Percentiles rank a stretch among this genome's conserved stretches.
These are phyloP conservation scores for Thelephora terrestris DNA, from an alignment of 1,284 basidiomycete species.

Conservation along the genomic window DNA sequence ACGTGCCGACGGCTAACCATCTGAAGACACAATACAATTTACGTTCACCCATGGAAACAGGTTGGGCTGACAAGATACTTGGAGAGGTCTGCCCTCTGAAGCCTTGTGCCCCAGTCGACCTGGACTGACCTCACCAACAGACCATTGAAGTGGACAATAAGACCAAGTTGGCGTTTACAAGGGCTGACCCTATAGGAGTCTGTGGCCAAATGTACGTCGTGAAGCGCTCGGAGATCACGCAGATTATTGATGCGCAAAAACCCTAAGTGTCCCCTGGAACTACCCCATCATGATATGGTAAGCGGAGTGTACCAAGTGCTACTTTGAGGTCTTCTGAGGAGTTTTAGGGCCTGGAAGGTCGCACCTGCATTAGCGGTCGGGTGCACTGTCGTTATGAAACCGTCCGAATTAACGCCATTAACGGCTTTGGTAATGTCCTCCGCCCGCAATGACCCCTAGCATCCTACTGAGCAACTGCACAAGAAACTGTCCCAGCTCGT, in stretches of 20 bases:
- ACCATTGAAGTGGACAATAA: constrained; percentile 76
- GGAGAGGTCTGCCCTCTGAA: constrained; percentile 31
- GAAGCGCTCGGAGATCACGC: not conserved
- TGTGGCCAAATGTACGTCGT: constrained; percentile 74
- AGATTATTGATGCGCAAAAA: not conserved
- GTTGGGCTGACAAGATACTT: constrained; percentile 48
- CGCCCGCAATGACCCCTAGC: not conserved
- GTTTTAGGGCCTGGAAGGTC: constrained; percentile 77
- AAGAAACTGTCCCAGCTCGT: constrained; percentile 76
- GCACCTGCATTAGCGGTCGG: constrained; percentile 84
- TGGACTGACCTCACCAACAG: constrained; percentile 25
- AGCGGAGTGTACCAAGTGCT: constrained; percentile 11
- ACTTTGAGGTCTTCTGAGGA: not conserved
- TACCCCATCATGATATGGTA: constrained; percentile 90
- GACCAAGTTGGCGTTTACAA: constrained; percentile 75
- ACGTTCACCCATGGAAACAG: not conserved
- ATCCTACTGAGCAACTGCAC: not conserved
- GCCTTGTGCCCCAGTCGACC: not conserved
- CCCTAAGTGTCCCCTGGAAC: constrained; percentile 76
- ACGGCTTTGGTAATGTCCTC: constrained; percentile 56
- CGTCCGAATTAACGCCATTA: constrained; percentile 86
- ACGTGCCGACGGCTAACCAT: not conserved
- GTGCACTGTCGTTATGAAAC: constrained; percentile 87
- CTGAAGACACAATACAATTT: not conserved
- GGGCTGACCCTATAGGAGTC: constrained; percentile 91